A percentile compares a stretch with the other conserved stretches of the same genome.
These are phyloP conservation scores for Amylocarpus encephaloides DNA, from an alignment of 2,329 filamentous ascomycete genomes.

Conservation along the genomic window DNA sequence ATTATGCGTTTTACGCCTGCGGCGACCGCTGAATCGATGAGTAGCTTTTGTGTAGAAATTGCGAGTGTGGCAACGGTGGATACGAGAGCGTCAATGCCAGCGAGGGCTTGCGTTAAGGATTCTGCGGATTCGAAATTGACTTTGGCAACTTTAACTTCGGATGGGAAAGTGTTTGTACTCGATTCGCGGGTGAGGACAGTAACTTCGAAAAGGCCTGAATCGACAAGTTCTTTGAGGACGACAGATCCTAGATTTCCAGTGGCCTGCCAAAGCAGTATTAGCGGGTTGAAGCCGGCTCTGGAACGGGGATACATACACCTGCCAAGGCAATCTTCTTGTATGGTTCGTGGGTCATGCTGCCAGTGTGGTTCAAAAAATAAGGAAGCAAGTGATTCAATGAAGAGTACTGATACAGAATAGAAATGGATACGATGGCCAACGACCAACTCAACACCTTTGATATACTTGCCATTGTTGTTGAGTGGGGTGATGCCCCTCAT, in stretches of 20 bases:
- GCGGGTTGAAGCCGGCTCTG: neutral
- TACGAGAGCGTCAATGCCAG: conserved; percentile 52
- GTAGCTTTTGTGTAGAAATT: conserved; percentile 38
- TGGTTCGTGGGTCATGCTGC: conserved; percentile 16
- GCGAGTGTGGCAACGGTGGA: conserved; percentile 36
- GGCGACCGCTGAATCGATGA: conserved; percentile 51
- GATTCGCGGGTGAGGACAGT: conserved; percentile 42
- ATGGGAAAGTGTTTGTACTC: conserved; percentile 13
- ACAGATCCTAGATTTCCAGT: conserved; percentile 20
- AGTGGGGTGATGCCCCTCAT: too few relatives aligned
- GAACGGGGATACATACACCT: conserved; percentile 16
- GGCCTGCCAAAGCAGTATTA: conserved; percentile 11
- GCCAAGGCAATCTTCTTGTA: conserved; percentile 21
- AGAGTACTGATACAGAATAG: neutral
- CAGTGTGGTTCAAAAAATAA: neutral
- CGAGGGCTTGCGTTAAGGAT: conserved; percentile 41
- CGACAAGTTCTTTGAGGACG: conserved; percentile 21
- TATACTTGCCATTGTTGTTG: too few relatives aligned
- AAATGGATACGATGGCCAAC: too few relatives aligned
- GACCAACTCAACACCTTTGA: too few relatives aligned
- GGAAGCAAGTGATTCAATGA: neutral
- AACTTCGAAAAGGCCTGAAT: conserved; percentile 34
- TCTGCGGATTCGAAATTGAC: conserved; percentile 39
- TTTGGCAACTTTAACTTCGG: conserved; percentile 38
- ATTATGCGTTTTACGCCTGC: conserved; percentile 56